Conservation (phyloP, 116 monocot genomes). For the Dioscorea cayenensis region DNA sequence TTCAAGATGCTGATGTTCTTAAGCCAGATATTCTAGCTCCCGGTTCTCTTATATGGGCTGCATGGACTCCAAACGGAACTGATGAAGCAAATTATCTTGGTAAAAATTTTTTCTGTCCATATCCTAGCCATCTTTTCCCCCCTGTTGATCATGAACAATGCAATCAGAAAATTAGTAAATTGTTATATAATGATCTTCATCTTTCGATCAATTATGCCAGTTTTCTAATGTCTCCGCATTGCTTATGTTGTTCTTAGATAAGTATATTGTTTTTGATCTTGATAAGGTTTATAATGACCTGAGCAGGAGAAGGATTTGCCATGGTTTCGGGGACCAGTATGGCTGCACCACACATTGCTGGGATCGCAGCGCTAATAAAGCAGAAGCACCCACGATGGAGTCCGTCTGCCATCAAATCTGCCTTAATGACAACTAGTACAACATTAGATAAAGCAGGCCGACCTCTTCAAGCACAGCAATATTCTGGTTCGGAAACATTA, state of each 20-base stretch:
- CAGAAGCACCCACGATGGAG: constrained; percentile 83
- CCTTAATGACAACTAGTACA: constrained; percentile 83
- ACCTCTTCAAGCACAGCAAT: constrained; percentile 81
- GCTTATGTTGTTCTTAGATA: too few species aligned
- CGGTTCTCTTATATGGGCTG: constrained; percentile 95
- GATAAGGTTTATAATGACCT: background rate
- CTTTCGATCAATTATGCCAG: too few species aligned
- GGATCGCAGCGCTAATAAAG: constrained; percentile 92
- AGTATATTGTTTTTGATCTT: too few species aligned
- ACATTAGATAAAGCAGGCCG: constrained; percentile 53
- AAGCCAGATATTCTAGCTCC: constrained; percentile 97
- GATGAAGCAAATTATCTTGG: constrained; percentile 86
- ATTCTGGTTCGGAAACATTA: constrained; percentile 43
- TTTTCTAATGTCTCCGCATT: too few species aligned
- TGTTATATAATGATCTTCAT: too few species aligned
- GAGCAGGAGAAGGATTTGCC: constrained; percentile 85
- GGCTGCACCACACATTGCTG: constrained; percentile 96
- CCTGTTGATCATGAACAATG: background rate
- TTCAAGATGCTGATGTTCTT: constrained; percentile 97
- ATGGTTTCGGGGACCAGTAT: constrained; percentile 98
- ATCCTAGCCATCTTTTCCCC: background rate
- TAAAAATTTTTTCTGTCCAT: constrained; percentile 6
- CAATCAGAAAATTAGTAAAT: too few species aligned
- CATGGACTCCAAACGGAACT: constrained; percentile 97
- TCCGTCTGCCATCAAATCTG: constrained; percentile 88